Base-by-base conservation (phyloP, 495 filamentous ascomycete species). In the Sabuloglossum arenarium region DNA sequence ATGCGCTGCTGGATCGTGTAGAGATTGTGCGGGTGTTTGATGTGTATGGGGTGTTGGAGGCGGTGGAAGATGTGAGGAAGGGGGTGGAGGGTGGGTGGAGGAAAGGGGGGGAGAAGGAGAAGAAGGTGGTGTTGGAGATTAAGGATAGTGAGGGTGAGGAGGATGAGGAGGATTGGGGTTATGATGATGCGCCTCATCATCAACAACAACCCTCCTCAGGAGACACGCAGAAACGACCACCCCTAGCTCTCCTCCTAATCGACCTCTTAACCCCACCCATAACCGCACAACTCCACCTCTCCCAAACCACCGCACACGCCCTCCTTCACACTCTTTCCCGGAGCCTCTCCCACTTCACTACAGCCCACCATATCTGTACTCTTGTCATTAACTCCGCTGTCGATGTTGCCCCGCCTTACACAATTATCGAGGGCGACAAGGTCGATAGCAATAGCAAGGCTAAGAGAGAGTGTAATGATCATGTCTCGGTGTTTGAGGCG, bases 281-380 rank as follows among this genome's bases (percentile, higher is more conserved):
- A 12, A 27, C 53, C 4, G n/a, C 53, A 1, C 24, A 5, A 37
- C 25, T 43, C n/a, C 23, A 43, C 3, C 14, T 21, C n/a, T 55
- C 53, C 6, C 31, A 53, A 28, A 25, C 12, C 8, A 53, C 14
- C 50, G 66, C 60, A 23, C 65, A 67, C 57, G 61, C 63, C 25
- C 55, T 65, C 12, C 57, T 67, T 1, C 54, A 59, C 19, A 37
- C 64, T 43, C 61, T 69, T 57, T 61, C 66, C 55, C 69, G 63
- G 47, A 59, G 56, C 19, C 65, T 71, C 30, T 27, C 59, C 11
- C 56, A 62, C 25, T 61, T 69, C 34, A 65, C 66, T 9, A 59
- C 45, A 23, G 45, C 47, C 30, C 59, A 68, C 53, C 19, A 52
- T 19, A 60, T 71, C 50, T 57, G 60, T 61, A 65, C 66, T n/a